Conservation (phyloP, 1,284 basidiomycete genomes). For the Polyporus tsugae region DNA sequence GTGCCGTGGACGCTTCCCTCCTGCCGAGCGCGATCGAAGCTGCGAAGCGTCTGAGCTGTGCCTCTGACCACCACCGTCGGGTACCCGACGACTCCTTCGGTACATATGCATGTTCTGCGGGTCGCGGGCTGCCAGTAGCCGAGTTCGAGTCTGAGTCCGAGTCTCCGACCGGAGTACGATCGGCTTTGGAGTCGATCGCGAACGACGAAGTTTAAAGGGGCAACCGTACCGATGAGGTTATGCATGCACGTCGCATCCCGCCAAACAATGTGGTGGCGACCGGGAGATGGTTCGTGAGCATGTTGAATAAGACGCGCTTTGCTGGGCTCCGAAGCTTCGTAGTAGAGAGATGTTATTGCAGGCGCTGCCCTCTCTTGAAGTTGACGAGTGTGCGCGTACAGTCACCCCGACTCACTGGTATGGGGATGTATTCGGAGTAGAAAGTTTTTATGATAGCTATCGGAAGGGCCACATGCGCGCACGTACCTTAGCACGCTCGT, state of each 20-base stretch:
- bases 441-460: not conserved
- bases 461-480: not conserved
- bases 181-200: not conserved
- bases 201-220: too few relatives aligned
- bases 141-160: not conserved
- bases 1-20: not conserved
- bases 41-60: not conserved
- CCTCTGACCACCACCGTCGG: not conserved
- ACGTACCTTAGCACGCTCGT: not conserved
- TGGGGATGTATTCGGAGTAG: not conserved
- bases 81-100: not conserved
- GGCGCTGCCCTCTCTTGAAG: not conserved
- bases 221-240: too few relatives aligned
- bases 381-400: not conserved
- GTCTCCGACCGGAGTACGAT: not conserved
- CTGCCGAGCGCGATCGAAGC: constrained; percentile 3
- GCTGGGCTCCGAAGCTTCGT: too few relatives aligned
- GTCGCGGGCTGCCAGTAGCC: not conserved
- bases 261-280: too few relatives aligned
- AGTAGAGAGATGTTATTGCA: too few relatives aligned
- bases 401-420: too few relatives aligned
- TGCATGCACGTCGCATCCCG: too few relatives aligned
- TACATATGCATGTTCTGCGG: not conserved
- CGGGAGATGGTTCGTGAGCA: too few relatives aligned
- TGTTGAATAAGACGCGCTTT: too few relatives aligned